Conservation (phyloP, 495 filamentous ascomycete genomes). For the Aspergillus bridgeri region DNA sequence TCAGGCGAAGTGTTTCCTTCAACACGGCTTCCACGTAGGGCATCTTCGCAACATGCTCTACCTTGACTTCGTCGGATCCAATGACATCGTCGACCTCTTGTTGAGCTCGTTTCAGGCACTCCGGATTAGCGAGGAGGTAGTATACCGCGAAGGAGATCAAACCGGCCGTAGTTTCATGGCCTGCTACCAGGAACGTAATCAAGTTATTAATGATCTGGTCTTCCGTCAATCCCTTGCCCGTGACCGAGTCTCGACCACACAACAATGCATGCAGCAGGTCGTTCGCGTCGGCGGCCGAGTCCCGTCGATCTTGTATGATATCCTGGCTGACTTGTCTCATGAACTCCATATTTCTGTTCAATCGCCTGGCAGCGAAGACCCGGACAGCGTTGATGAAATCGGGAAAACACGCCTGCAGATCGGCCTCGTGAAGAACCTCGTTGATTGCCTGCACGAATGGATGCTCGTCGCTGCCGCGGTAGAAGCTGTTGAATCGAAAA, state of each 20-base stretch:
- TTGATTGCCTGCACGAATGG: constrained; percentile 66
- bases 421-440: constrained; percentile 53
- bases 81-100: constrained; percentile 65
- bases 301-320: constrained; percentile 54
- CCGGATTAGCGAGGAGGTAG: constrained; percentile 58
- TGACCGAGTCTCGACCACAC: constrained; percentile 61
- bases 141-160: constrained; percentile 53
- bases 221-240: constrained; percentile 60
- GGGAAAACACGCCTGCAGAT: constrained; percentile 49
- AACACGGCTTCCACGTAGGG: constrained; percentile 62
- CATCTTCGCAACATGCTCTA: constrained; percentile 65
- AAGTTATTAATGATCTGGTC: constrained; percentile 64
- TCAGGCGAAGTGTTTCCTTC: constrained; percentile 67
- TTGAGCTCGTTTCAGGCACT: constrained; percentile 56
- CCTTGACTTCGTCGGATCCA: constrained; percentile 58
- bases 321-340: constrained; percentile 54
- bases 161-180: constrained; percentile 71
- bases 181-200: constrained; percentile 65
- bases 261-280: constrained; percentile 72
- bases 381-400: constrained; percentile 36
- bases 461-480: constrained; percentile 56
- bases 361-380: constrained; percentile 21
- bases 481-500: constrained; percentile 75
- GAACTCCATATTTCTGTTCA: constrained; percentile 53
- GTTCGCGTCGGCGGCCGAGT: constrained; percentile 43